These are phyloP conservation scores for Fennellomyces sp. DNA, from an alignment of 371 early-diverging fungal genomes.

Conservation along the genomic window DNA sequence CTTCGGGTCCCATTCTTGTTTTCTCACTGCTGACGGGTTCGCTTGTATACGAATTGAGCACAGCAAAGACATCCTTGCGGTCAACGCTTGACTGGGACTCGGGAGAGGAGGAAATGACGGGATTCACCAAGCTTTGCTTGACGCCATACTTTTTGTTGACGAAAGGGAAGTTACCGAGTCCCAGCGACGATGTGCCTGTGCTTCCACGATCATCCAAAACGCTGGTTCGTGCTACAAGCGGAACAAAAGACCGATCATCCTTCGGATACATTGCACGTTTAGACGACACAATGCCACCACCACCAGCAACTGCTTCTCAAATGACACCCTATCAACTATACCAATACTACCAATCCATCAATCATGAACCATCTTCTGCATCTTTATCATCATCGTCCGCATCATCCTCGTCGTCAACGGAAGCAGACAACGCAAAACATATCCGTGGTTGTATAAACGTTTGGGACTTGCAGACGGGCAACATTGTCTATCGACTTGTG, in stretches of 20 bases:
- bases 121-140: conserved; percentile 50
- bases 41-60: conserved; percentile 38
- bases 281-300: conserved; percentile 5
- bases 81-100: neutral
- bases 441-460: conserved; percentile 54
- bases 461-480: conserved; percentile 58
- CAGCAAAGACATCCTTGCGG: neutral
- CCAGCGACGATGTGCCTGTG: conserved; percentile 9
- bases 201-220: conserved; percentile 4
- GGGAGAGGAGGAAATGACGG: conserved; percentile 24
- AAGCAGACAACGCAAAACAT: neutral
- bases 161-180: conserved; percentile 32
- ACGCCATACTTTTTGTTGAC: conserved; percentile 59
- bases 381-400: neutral
- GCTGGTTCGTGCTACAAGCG: neutral
- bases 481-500: conserved; percentile 45
- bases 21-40: conserved; percentile 62
- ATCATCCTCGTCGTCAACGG: neutral
- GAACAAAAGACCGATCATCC: neutral
- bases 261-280: conserved; percentile 19
- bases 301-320: conserved; percentile 7
- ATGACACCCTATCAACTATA: conserved; percentile 47
- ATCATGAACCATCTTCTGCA: neutral
- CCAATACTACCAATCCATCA: conserved; percentile 27
- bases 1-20: conserved; percentile 53